Evolutionary conservation across 2,329 filamentous ascomycete species (phyloP).

Genomic region (Zasmidium citrigriseum): DNA sequence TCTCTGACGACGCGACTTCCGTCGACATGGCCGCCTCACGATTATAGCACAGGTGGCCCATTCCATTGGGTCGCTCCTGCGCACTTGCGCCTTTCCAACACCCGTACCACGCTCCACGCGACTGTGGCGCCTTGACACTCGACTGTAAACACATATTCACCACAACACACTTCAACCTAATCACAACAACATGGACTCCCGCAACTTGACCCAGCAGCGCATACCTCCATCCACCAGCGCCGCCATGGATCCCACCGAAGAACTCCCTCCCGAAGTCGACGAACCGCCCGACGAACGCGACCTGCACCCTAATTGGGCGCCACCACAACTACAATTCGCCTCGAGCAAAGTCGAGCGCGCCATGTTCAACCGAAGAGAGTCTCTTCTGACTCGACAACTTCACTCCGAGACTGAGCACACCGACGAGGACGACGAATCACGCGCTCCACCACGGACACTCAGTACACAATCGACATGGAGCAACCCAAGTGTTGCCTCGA

Average conservation of each 20-base stretch:
- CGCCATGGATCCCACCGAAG: constrained; percentile 48
- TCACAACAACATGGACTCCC: constrained; percentile 17
- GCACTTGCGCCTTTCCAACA: constrained; percentile 2
- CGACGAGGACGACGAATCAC: constrained; percentile 38
- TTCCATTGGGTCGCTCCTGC: constrained; percentile 10
- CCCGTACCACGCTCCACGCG: background rate
- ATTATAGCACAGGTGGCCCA: constrained; percentile 12
- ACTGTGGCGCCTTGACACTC: background rate
- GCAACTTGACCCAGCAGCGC: constrained; percentile 15
- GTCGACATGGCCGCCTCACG: constrained; percentile 2
- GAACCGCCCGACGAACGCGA: constrained; percentile 73
- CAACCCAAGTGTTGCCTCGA: constrained; percentile 78
- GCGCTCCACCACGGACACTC: constrained; percentile 41
- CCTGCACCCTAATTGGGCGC: constrained; percentile 8
- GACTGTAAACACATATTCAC: background rate
- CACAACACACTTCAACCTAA: background rate
- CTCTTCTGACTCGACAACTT: constrained; percentile 83
- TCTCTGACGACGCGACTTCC: background rate
- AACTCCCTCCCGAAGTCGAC: constrained; percentile 74
- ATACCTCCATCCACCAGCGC: constrained; percentile 19
- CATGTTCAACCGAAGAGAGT: constrained; percentile 65
- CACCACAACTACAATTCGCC: constrained; percentile 12
- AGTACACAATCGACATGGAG: constrained; percentile 70
- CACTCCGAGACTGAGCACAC: constrained; percentile 53
- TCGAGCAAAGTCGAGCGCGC: constrained; percentile 46